Percentiles rank a stretch among this genome's conserved stretches.
Evolutionary conservation across 768 basidiomycete genomes (phyloP).

Genomic region (Calocybe gangraenosa): DNA sequence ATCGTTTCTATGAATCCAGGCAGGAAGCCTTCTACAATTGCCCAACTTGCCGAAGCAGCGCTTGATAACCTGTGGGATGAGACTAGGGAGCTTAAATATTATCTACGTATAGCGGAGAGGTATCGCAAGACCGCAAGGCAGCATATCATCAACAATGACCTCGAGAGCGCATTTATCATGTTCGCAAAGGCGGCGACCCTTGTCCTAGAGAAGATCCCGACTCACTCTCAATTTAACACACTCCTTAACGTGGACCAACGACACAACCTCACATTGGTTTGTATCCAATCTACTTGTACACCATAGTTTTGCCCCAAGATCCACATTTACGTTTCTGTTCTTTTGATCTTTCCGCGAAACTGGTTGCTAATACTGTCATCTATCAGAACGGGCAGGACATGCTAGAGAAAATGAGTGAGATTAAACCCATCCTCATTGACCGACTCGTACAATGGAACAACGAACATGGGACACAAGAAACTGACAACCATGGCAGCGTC

Average conservation of each 20-base stretch:
- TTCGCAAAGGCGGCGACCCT: constrained; percentile 73
- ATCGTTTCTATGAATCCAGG: too few species aligned
- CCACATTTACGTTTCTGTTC: background rate
- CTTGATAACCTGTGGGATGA: constrained; percentile 55
- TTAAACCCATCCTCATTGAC: constrained; percentile 62
- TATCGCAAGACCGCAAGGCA: constrained; percentile 53
- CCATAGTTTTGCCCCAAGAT: constrained; percentile 1
- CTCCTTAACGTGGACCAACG: constrained; percentile 56
- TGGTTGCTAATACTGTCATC: constrained; percentile 8
- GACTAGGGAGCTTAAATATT: constrained; percentile 57
- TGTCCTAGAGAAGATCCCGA: constrained; percentile 75
- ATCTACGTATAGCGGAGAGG: constrained; percentile 61
- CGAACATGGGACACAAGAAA: background rate
- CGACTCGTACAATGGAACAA: constrained; percentile 56
- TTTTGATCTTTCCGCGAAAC: background rate
- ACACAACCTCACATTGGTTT: constrained; percentile 64
- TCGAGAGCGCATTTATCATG: constrained; percentile 69
- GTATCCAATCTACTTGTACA: constrained; percentile 24
- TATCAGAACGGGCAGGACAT: constrained; percentile 49
- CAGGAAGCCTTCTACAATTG: constrained; percentile 49
- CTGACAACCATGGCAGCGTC: background rate
- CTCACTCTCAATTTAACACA: constrained; percentile 60
- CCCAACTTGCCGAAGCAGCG: constrained; percentile 62
- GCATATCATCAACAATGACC: constrained; percentile 44
- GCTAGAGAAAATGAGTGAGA: constrained; percentile 55